Evolutionary conservation across 2,329 filamentous ascomycete genomes (phyloP), one percentile per base, ranked within the genome.

Genomic region (Monilinia fructigena): DNA sequence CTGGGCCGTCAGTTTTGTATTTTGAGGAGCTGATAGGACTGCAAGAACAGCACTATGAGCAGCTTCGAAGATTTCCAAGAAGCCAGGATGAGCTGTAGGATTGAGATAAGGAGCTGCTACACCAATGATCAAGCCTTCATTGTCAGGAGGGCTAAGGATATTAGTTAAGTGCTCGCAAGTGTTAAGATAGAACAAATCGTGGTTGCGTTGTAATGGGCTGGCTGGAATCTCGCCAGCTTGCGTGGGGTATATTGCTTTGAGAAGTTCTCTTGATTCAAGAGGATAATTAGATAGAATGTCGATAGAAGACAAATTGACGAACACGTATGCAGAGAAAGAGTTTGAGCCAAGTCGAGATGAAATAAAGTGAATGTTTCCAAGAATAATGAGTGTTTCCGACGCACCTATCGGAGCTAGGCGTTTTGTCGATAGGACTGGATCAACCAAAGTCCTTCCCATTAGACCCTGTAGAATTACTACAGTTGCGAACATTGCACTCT

Each of bases 111-210:
- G 87, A 8, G 84, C 80, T 18, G 87, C 83, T 3, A 86, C 84
- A 6, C 83, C 80, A 16, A 90, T 79, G 5, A 91, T 79, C 5
- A 90, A 78, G 8, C 85, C 81, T 72, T 90, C 87, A 65, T 83
- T 86, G 11, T 83, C 80, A 3, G 79, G 72, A 3, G 86, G 79
- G 0, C 84, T 79, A 4, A 91, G 77, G 3, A 83, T 77, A 14
- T 88, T 77, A 0, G 87, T 85, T 73, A 91, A 88, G 74, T 90
- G 86, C 75, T 92, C 89, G 5, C 85, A 83, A 0, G 84, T 86
- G 72, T 91, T 91, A 67, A 92, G 82, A 75, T 90, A 91, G 79
- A 87, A 91, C n/a, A 91, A 82, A 74, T 91, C 89, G 10, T 89
- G 79, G 67, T 82, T 85, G 40, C 88, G 81, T 70, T 89, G 86